Evolutionary conservation across 768 basidiomycete species (phyloP), one percentile per base, ranked within the genome.

Genomic region (Auriscalpium vulgare): DNA sequence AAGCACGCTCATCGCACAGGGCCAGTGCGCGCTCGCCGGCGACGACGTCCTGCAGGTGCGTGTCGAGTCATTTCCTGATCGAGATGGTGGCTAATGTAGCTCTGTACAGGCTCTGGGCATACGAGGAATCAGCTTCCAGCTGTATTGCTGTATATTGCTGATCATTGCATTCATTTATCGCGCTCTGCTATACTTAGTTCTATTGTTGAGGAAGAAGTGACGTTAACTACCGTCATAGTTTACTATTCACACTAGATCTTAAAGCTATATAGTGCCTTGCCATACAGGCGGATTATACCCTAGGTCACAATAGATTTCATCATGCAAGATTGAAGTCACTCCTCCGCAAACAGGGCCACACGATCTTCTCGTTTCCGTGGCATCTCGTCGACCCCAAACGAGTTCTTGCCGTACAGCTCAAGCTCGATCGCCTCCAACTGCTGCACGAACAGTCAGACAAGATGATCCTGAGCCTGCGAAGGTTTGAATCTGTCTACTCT

Each of bases 81-180:
- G 17, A 35, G 44, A 45, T 44, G 8, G 3, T 3, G 14, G 37
- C 10, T 16, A 13, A 19, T 45, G 9, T 21, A 36, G 13, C 46
- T 13, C 35, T n/a, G 14, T 13, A 16, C 51, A 70, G 37, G 72
- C 77, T 54, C 73, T 83, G n/a, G 74, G 73, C 5, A 77, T 79
- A 50, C 71, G 66, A 4, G 62, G 64, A 0, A 71, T 78, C n/a
- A 70, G 66, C 10, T 79, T 78, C 47, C 72, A 70, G 1, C 70
- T 75, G 45, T 80, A 75, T 73, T 70, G 69, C 3, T 74, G 65
- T 3, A 78, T 81, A 38, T 58, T 81, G 7, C 56, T 81, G 23
- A 64, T 68, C 2, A 81, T 81, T 54, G 69, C 69, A 29, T 46
- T 79, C 8, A 69, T 81, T 19, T 79, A 75, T 66, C 71, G 79